Evolutionary conservation across 495 filamentous ascomycete species (phyloP), one percentile per base, ranked within the genome.

Genomic region (Achaetomiella virescens): DNA sequence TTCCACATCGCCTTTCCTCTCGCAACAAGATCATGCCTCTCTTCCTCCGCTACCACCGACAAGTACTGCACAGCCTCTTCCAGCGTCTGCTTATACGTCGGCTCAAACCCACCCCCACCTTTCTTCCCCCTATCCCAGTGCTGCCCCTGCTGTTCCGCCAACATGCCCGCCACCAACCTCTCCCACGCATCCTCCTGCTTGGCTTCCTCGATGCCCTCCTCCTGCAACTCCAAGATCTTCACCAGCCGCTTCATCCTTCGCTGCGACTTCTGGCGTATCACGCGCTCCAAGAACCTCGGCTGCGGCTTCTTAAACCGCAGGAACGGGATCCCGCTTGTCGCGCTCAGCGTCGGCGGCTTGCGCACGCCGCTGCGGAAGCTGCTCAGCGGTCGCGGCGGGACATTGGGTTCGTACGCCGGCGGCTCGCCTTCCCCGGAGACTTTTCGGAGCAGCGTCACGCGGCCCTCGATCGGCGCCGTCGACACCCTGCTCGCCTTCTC

Each of bases 271-370:
- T 78, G 68, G 9, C 75, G 67, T 12, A 93, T 66, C 0, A 86
- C 70, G 3, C 77, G 68, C 56, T 77, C 80, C 4, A 91, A 70
- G 35, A 69, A 69, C 29, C 63, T 60, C 6, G 86, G 76, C 61
- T 89, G 85, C 8, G 87, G 86, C 64, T 90, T 90, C 57, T 75
- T 78, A 48, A 88, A 66, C 22, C 87, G 82, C 41, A 93, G 68
- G 55, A 91, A 85, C 0, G 89, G 86, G n/a, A 87, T 58, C 25
- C 78, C 80, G 36, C 72, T 70, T 2, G 82, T 80, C 1, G 52
- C 58, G 55, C 81, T 79, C 2, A 90, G 66, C 0, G 68, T 68
- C 0, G 89, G 88, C 3, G 90, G 65, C 46, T 73, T 74, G 15
- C 86, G 80, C 40, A 75, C 75, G 9, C 80, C 79, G 24, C 75